phyloP scores from a whole-genome alignment of 306 rosid species.

The Casuarina equisetifolia region DNA sequence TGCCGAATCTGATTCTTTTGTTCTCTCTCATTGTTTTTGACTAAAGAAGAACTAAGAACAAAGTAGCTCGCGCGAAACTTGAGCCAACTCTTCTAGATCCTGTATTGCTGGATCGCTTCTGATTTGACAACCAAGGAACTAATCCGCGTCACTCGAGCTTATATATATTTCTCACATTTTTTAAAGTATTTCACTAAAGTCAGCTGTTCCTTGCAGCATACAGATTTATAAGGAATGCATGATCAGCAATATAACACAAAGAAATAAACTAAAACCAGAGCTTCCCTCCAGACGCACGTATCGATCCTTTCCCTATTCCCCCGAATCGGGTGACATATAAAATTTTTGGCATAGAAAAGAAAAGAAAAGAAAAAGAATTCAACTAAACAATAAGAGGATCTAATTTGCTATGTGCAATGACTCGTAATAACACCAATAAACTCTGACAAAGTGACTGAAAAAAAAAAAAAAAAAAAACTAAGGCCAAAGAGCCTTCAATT shows the following conservation, averaged over 20 bases:
- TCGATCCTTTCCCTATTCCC: neutral
- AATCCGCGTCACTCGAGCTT: neutral
- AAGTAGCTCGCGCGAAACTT: neutral
- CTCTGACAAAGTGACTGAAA: neutral
- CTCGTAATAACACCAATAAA: neutral
- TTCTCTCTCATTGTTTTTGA: neutral
- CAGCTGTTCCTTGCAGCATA: too few relatives aligned
- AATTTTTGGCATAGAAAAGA: neutral
- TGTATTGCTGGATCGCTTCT: neutral
- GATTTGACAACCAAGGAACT: neutral
- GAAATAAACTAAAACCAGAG: neutral
- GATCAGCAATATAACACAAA: neutral
- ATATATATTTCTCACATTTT: neutral
- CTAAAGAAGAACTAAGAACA: neutral
- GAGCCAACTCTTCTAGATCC: neutral
- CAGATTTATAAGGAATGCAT: neutral
- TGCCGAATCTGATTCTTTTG: neutral
- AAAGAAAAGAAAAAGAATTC: neutral
- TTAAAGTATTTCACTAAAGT: too few relatives aligned
- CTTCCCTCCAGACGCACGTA: neutral
- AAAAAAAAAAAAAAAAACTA: conserved; percentile 15
- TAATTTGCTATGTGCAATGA: neutral
- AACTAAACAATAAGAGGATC: conserved; percentile 1
- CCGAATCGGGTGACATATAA: neutral
- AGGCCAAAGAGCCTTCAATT: conserved; percentile 84